Evolutionary conservation across 306 rosid genomes (phyloP).

Genomic region (Oemleria cerasiformis): DNA sequence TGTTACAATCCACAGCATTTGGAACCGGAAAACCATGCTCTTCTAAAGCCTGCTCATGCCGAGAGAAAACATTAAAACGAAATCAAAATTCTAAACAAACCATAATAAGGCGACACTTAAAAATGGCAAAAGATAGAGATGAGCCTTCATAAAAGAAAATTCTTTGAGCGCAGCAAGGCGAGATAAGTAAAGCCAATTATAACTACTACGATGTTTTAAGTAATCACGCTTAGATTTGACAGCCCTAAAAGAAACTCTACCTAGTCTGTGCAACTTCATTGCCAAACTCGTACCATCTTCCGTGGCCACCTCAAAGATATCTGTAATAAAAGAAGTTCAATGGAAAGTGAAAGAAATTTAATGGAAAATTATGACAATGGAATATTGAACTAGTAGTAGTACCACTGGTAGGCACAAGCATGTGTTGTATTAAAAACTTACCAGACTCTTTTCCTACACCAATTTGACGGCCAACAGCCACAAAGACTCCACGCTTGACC

Average conservation of each 20-base stretch:
- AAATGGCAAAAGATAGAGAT: neutral
- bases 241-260: slow-evolving; percentile 88
- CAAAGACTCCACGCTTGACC: slow-evolving; percentile 86
- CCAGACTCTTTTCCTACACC: slow-evolving; percentile 99
- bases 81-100: slow-evolving; percentile 12
- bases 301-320: slow-evolving; percentile 86
- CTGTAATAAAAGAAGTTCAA: slow-evolving; percentile 21
- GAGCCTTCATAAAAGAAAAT: slow-evolving; percentile 90
- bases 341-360: slow-evolving; percentile 7
- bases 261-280: slow-evolving; percentile 88
- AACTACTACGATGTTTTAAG: slow-evolving; percentile 80
- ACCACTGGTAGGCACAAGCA: neutral
- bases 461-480: slow-evolving; percentile 85
- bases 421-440: slow-evolving; percentile 7
- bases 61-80: slow-evolving; percentile 10
- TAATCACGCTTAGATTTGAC: slow-evolving; percentile 97
- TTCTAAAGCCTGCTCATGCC: slow-evolving; percentile 68
- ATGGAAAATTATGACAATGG: slow-evolving; percentile 2
- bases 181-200: slow-evolving; percentile 86
- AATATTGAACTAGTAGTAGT: neutral
- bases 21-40: slow-evolving; percentile 89
- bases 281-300: slow-evolving; percentile 86
- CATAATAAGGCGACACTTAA: neutral
- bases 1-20: slow-evolving; percentile 67
- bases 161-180: slow-evolving; percentile 93